A percentile compares a stretch with the other conserved stretches of the same genome.
These are phyloP conservation scores for Fusarium sp. DNA, from an alignment of 2,329 filamentous ascomycete genomes.

Conservation along the genomic window DNA sequence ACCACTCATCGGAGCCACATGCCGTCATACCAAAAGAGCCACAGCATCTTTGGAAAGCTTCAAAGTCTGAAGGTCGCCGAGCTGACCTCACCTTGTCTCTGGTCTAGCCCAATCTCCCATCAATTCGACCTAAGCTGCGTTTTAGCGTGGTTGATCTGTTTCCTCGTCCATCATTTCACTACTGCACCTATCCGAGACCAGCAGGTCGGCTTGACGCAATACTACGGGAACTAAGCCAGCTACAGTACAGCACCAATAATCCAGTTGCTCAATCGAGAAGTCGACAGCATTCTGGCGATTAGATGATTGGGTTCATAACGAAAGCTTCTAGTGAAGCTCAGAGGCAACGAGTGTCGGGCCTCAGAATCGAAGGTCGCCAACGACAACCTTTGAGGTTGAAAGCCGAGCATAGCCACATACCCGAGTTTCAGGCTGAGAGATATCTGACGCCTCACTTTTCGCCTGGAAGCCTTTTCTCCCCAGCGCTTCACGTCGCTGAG, in stretches of 20 bases:
- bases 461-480: conserved; percentile 11
- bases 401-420: conserved; percentile 16
- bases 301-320: conserved; percentile 19
- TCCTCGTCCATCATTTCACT: conserved; percentile 29
- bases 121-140: conserved; percentile 26
- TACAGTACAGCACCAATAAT: conserved; percentile 12
- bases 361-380: conserved; percentile 31
- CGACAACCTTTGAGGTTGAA: conserved; percentile 3
- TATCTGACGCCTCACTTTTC: conserved; percentile 37
- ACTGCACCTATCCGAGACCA: conserved; percentile 47
- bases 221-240: conserved; percentile 31
- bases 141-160: conserved; percentile 43
- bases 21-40: conserved; percentile 24
- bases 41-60: conserved; percentile 24
- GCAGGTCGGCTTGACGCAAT: conserved; percentile 45
- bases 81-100: conserved; percentile 45
- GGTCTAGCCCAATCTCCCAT: conserved; percentile 22
- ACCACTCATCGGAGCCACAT: conserved; percentile 24
- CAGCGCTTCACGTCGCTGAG: conserved; percentile 13
- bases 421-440: conserved; percentile 14
- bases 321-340: conserved; percentile 6
- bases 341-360: conserved; percentile 32
- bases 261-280: conserved; percentile 21
- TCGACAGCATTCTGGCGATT: conserved; percentile 30
- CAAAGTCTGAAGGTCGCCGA: conserved; percentile 17